Base-by-base conservation (phyloP, 2,329 filamentous ascomycete species). In the Nemania abortiva region DNA sequence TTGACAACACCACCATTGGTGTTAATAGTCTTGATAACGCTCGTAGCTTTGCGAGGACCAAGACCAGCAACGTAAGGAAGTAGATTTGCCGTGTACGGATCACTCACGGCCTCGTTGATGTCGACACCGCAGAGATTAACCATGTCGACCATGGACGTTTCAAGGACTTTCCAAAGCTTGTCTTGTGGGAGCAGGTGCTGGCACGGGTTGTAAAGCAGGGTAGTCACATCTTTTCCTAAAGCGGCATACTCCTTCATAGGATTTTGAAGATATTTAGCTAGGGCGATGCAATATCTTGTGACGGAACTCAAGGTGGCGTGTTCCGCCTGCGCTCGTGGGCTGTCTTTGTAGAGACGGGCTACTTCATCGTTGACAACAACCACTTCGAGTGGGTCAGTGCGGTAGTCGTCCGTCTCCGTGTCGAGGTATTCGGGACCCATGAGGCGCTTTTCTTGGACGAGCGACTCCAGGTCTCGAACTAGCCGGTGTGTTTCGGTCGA, bases 131-230 rank as follows among this genome's bases (percentile, higher is more conserved):
- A 94, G 52, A 99, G 89, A 79, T 99, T 99, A 74, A 99, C 96
- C 87, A 97, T 97, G 79, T 99, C 96, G 11, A 99, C 95, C 89
- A 99, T 93, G 53, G 95, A 94, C n/a, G 93, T 97, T 77, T 99
- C 96, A 18, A 99, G 87, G 69, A 94, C 90, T 79, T 93, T 94
- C 70, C 91, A 84, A 47, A 99, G 86, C 82, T 97, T 95, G 45
- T 98, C 95, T 69, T 94, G 89, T 0, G 95, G 92, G 15, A 99
- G 86, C 34, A 98, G 88, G 70, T 95, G 92, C 79, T 99, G 96
- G 75, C 94, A 95, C 3, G 93, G 89, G 74, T 98, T 94, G 81
- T 98, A 98, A 22, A 90, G 88, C 69, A 99, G 87, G 1, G 95
- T 97, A 13, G 91, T 85, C 69, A 98, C 90, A 77, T 98, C 95